Evolutionary conservation across 2,329 filamentous ascomycete species (phyloP).

Genomic region (Fusarium heterosporum): DNA sequence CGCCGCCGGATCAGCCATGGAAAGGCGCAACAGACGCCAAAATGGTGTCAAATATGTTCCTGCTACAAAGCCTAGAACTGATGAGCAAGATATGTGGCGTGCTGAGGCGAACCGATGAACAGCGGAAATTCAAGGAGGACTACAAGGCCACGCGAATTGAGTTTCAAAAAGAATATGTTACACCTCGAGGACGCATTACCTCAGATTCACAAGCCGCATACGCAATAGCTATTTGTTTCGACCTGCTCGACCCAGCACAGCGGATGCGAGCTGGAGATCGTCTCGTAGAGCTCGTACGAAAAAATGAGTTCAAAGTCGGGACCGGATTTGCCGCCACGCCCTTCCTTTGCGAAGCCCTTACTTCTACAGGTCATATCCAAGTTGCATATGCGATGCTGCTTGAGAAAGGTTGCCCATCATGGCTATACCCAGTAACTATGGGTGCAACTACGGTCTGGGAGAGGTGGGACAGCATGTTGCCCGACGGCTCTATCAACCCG

Average conservation of each 20-base stretch:
- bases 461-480: conserved; percentile 60
- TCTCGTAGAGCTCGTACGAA: conserved; percentile 16
- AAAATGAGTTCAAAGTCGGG: conserved; percentile 28
- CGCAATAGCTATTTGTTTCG: conserved; percentile 26
- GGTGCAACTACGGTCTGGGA: conserved; percentile 63
- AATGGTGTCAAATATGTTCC: conserved; percentile 59
- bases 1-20: conserved; percentile 52
- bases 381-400: conserved; percentile 54
- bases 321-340: conserved; percentile 52
- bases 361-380: not conserved
- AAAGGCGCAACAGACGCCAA: conserved; percentile 53
- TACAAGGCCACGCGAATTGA: not conserved
- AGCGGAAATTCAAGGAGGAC: not conserved
- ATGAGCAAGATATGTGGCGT: conserved; percentile 44
- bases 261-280: not conserved
- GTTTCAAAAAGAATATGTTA: conserved; percentile 30
- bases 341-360: conserved; percentile 3
- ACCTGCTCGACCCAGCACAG: conserved; percentile 9
- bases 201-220: conserved; percentile 30
- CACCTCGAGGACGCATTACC: not conserved
- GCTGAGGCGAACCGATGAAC: not conserved
- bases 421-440: conserved; percentile 61
- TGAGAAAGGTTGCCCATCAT: conserved; percentile 57
- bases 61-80: conserved; percentile 55
- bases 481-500: conserved; percentile 57